Base-by-base conservation (phyloP, 225 moss, liverwort and hornwort species). In the Sphagnum tenellum region DNA sequence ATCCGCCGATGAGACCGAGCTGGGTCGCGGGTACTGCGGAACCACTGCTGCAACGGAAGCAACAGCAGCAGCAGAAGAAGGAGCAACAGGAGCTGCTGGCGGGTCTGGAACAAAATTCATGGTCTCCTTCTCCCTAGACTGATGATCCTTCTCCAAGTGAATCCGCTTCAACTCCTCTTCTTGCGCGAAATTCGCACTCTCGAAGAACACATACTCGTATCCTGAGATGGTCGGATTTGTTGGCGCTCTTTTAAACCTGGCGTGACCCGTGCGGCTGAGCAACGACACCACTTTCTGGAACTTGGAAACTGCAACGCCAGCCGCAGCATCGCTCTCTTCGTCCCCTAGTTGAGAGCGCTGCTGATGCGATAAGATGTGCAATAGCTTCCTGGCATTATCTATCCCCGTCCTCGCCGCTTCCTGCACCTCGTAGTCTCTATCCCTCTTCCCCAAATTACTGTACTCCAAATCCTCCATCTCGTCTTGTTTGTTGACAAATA, bases 241-340 rank as follows among this genome's bases (percentile, higher is more conserved):
- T 13, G 87, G 84, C 7, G 80, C 70, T 50, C 84, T 72, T 10
- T 84, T 76, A 61, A 88, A 88, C 55, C 88, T 76, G 3, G 88
- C 88, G 44, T 88, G 88, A 8, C 88, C 88, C n/a, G 84, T 88
- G 13, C 84, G 72, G 50, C 81, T 85, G 47, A 84, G 75, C 73
- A 88, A 55, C 1, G 88, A 77, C 12, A 84, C 81, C 2, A 80
- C 81, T 69, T 84, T 88, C 77, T 88, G 84, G 47, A 82, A 84
- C 76, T 81, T 88, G 48, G 88, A 81, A 8, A 85, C 76, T 46
- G 77, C 84, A 4, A 79, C 81, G 11, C 77, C 84, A 7, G 77
- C 79, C 2, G 76, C 79, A 11, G 76, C 71, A 61, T 70, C 71
- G 50, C 67, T 62, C 5, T 84, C 81, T 9, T 76, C 46, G 46